Base-by-base conservation (phyloP, 179 eudicot species). In the Beta macrorhiza region DNA sequence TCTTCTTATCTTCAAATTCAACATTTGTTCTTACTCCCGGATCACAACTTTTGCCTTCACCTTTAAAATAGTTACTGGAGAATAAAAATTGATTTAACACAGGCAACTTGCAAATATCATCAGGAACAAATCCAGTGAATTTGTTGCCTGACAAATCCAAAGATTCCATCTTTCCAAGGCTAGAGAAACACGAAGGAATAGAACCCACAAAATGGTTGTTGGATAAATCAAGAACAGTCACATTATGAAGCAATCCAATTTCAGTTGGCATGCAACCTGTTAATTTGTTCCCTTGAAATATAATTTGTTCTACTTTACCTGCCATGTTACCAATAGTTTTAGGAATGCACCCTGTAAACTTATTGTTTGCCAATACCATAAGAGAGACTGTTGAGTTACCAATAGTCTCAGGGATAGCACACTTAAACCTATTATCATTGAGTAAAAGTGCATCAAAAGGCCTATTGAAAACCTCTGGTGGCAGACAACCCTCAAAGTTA, bases 401-500 rank as follows among this genome's bases (percentile, higher is more conserved):
- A 0, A 95, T 65, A 7, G 85, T 93, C 5, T 89, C 93, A 0
- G 99, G 97, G 13, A 95, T 83, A 32, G 72, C 44, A 11, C 84
- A 82, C 0, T 78, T 74, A 67, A 95, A 95, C 13, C 97, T 78
- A n/a, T 95, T 95, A 70, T 92, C 82, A 75, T 95, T 95, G 45
- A 95, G 37, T 22, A 93, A 86, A 10, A 95, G 42, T 0, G 98
- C 97, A 74, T 95, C 98, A 1, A 89, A 88, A 1, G 83, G 72
- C 79, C 79, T 90, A 19, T 90, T 84, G 72, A 95, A 93, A 11
- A 95, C 55, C 19, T 86, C 79, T 0, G 87, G 69, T 0, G 98
- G 98, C 84, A 95, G 75, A 20, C 83, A 65, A 1, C 98, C 98
- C 75, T 95, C 98, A 5, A 95, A 92, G 2, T 95, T 88, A 59